Conservation (phyloP, 2,329 filamentous ascomycete genomes). For the Pyrenophora seminiperda region DNA sequence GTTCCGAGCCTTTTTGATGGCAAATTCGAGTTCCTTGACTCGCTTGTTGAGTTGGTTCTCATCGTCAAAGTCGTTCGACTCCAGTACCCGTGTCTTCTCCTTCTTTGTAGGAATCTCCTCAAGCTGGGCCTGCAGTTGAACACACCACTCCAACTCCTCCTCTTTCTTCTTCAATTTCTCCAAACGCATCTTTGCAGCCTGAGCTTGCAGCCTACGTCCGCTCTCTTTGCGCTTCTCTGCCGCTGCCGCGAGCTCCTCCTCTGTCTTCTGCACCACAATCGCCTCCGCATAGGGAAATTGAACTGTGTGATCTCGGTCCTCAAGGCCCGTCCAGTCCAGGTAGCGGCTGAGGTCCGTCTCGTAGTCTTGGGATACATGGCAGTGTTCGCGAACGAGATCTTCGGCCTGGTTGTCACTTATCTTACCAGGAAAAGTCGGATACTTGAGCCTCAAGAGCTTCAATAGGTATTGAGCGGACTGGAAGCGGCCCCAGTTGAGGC, state of each 20-base stretch:
- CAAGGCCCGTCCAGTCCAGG: constrained; percentile 88
- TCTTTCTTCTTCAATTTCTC: constrained; percentile 97
- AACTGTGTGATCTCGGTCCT: constrained; percentile 85
- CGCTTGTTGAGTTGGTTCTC: constrained; percentile 82
- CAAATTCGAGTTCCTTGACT: constrained; percentile 87
- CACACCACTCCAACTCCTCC: constrained; percentile 92
- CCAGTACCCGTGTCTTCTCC: constrained; percentile 74
- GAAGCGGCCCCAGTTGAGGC: constrained; percentile 92
- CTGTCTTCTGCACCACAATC: constrained; percentile 85
- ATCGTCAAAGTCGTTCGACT: constrained; percentile 90
- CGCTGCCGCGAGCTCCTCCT: constrained; percentile 87
- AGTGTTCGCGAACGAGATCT: constrained; percentile 83
- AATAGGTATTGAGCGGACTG: constrained; percentile 89
- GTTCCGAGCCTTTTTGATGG: constrained; percentile 85
- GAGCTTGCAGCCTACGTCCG: constrained; percentile 86
- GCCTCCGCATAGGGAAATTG: constrained; percentile 96
- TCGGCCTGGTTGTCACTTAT: constrained; percentile 86
- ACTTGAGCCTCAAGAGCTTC: constrained; percentile 88
- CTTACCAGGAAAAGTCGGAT: constrained; percentile 85
- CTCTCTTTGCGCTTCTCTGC: constrained; percentile 96
- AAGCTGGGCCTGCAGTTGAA: constrained; percentile 75
- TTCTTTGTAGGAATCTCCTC: constrained; percentile 84
- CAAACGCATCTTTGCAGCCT: constrained; percentile 95
- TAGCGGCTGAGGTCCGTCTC: constrained; percentile 75
- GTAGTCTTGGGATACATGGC: constrained; percentile 85